Evolutionary conservation across 2,329 filamentous ascomycete genomes (phyloP), one percentile per base, ranked within the genome.

Genomic region (Monilinia aucupariae): DNA sequence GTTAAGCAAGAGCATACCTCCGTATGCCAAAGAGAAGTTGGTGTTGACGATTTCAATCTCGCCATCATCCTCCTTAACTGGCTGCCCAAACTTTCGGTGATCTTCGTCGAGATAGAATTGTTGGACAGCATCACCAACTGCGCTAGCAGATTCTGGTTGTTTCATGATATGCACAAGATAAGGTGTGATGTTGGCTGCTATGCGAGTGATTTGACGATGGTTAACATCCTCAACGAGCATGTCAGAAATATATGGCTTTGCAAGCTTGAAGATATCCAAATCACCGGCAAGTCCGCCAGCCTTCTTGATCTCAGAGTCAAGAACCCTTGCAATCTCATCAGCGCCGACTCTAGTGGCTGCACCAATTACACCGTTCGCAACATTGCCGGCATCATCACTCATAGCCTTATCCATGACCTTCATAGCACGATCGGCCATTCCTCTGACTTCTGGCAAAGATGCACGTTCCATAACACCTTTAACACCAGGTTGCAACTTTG

Each of bases 1-100:
- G 6, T 92, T 97, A 27, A 99, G 84, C 66, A 99, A 81, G 69
- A 99, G 85, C 92, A 97, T 97, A 72, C 94, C 94, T 75, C 94
- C 94, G 73, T 99, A 99, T 54, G 92, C 94, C 30, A 99, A 85
- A 25, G 94, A 99, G 80, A 99, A 99, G 74, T 94, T 89, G 52
- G 94, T 93, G 72, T 99, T 97, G 74, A 99, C 94, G 73, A 99
- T 96, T 77, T 97, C 94, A 27, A 88, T 82, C 78, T 99, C 94
- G 64, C 92, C 92, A 65, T 96, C 91, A 65, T 97, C 91, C 66
- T 94, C 91, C 76, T 92, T 90, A 68, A 90, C 82, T 2, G 92
- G 90, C 61, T 88, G 85, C 67, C 92, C 93, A 71, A 86, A 96
- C 74, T 91, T 94, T 76, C 91, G 90, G 72, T 91, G 81, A 69